Base-by-base conservation (phyloP, 2,329 filamentous ascomycete genomes). In the Xylariaceae sp. region DNA sequence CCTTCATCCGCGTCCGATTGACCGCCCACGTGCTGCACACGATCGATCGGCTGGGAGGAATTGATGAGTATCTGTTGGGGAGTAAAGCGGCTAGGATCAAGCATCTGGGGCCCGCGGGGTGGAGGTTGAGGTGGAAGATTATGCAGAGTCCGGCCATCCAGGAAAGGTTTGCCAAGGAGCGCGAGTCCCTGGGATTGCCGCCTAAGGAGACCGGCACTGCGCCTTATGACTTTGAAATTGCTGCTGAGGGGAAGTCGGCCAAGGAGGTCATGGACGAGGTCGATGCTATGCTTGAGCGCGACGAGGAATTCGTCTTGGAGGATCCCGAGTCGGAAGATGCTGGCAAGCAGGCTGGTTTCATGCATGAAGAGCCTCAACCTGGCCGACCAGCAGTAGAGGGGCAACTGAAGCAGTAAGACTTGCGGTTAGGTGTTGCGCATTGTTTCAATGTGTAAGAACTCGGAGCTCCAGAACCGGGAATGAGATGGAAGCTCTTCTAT, bases 1-100 rank as follows among this genome's bases (percentile, higher is more conserved):
- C 75, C 52, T 77, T 74, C 58, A 72, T 93, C 44, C 81, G 82
- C 64, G 76, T 86, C 32, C 77, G 83, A 50, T 73, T 92, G 46
- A 88, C 83, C 6, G 75, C 85, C 33, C 77, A 80, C 45, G 86
- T 89, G 21, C 73, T 86, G 57, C 75, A 80, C 62, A 84, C 82
- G 27, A 87, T 97, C 62, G 83, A 88, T 63, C 92, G 90, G 64
- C 82, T 85, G 51, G 92, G 92, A 48, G 90, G 93, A 6, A 75
- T 98, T 53, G 93, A 98, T 67, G 83, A 90, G 61, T 98, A 98
- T 70, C 74, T 98, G 37, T 74, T 95, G 34, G 90, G 89, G 55
- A 79, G 82, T 64, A 93, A 89, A 69, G 73, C 85, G 14, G 77
- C 75, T 33, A 79, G 93, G 53, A 77, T 97, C 62, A 87, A 84